Conservation (phyloP, 2,329 filamentous ascomycete genomes). For the Paecilomyces fulvus region DNA sequence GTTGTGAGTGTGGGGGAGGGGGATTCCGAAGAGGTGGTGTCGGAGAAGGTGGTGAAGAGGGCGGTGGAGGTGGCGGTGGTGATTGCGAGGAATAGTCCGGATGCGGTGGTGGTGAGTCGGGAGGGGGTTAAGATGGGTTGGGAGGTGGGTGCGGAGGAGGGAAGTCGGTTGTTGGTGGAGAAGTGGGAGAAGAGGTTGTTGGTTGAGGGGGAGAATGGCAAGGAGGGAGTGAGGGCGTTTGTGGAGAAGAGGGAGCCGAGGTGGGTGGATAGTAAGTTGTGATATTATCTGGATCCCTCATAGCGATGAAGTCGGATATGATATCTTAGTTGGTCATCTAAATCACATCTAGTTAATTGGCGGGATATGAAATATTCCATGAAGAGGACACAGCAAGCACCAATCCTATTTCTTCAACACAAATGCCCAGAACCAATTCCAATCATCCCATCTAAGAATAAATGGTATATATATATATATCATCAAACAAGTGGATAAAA, state of each 20-base stretch:
- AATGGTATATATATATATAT: too few relatives aligned
- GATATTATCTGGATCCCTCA: neutral
- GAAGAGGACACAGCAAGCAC: too few relatives aligned
- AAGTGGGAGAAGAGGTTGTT: slow-evolving; percentile 52
- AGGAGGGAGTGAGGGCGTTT: slow-evolving; percentile 66
- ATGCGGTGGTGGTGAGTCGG: slow-evolving; percentile 65
- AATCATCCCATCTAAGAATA: too few relatives aligned
- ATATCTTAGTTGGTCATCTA: too few relatives aligned
- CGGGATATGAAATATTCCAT: too few relatives aligned
- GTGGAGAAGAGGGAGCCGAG: slow-evolving; percentile 63
- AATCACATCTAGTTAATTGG: too few relatives aligned
- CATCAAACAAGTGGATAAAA: too few relatives aligned
- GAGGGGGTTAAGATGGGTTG: slow-evolving; percentile 65
- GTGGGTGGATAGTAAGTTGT: slow-evolving; percentile 45
- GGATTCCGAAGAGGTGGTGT: neutral
- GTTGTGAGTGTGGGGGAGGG: slow-evolving; percentile 39
- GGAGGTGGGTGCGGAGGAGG: slow-evolving; percentile 60
- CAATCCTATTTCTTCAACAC: too few relatives aligned
- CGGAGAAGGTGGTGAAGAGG: slow-evolving; percentile 15
- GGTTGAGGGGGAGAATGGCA: slow-evolving; percentile 63
- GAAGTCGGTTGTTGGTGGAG: slow-evolving; percentile 49
- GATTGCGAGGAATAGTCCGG: slow-evolving; percentile 62
- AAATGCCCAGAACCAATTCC: too few relatives aligned
- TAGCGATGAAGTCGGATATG: too few relatives aligned
- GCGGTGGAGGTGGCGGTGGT: slow-evolving; percentile 54